These are phyloP conservation scores for Limnanthes douglasii DNA, from an alignment of 345 rosid genomes.

Conservation along the genomic window DNA sequence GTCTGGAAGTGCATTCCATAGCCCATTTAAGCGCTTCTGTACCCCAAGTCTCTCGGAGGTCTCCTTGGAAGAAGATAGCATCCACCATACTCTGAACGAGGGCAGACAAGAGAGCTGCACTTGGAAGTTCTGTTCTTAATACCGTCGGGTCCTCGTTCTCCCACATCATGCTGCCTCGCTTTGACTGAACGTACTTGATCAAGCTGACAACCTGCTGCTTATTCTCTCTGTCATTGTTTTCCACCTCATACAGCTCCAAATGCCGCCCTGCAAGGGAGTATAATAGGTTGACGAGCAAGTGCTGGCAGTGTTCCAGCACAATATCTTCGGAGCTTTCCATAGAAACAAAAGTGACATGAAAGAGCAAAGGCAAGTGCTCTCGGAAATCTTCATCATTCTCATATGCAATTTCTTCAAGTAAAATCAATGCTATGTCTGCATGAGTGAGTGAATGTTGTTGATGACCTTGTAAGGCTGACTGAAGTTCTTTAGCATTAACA, in stretches of 20 bases:
- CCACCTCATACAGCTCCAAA: constrained; percentile 94
- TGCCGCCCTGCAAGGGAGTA: constrained; percentile 98
- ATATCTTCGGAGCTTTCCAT: constrained; percentile 99
- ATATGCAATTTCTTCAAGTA: constrained; percentile 94
- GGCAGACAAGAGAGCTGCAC: constrained; percentile 91
- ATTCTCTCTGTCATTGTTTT: constrained; percentile 90
- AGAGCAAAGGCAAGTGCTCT: constrained; percentile 91
- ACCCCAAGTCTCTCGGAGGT: constrained; percentile 99
- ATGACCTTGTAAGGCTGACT: constrained; percentile 95
- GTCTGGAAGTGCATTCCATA: constrained; percentile 99
- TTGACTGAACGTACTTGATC: constrained; percentile 95
- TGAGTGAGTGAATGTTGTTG: constrained; percentile 95
- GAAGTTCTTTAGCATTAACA: constrained; percentile 90
- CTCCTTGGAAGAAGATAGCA: constrained; percentile 99
- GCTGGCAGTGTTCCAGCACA: constrained; percentile 98
- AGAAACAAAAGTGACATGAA: constrained; percentile 97
- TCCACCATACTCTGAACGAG: constrained; percentile 99
- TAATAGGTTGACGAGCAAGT: constrained; percentile 85
- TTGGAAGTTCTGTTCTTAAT: constrained; percentile 76
- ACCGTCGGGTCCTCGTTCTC: constrained; percentile 95
- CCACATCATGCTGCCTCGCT: constrained; percentile 99
- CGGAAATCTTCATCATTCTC: constrained; percentile 99
- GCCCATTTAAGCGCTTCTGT: constrained; percentile 98
- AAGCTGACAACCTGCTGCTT: constrained; percentile 93
- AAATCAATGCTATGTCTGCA: constrained; percentile 96